Conservation (phyloP, 495 filamentous ascomycete species). For the Penicillium macrosclerotiorum region DNA sequence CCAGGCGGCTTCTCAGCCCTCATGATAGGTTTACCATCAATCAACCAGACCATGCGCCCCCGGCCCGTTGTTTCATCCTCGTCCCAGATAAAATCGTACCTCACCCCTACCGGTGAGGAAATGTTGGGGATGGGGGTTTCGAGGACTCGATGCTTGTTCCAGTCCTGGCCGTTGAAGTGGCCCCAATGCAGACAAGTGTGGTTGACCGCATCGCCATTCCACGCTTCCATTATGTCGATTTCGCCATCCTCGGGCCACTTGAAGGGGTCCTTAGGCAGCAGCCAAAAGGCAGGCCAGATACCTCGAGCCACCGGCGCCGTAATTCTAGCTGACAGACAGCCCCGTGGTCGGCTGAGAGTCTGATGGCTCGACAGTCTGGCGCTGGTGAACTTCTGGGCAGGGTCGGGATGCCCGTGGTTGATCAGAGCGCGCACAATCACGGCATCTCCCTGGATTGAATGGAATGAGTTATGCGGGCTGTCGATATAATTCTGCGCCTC, state of each 20-base stretch:
- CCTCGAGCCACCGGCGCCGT: slow-evolving; percentile 24
- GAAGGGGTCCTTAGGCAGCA: slow-evolving; percentile 34
- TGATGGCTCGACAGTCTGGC: slow-evolving; percentile 27
- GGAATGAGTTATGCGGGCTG: slow-evolving; percentile 28
- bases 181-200: slow-evolving; percentile 31
- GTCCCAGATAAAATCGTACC: slow-evolving; percentile 30
- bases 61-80: slow-evolving; percentile 24
- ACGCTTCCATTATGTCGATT: slow-evolving; percentile 29
- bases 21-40: slow-evolving; percentile 27
- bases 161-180: slow-evolving; percentile 27
- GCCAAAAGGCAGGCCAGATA: slow-evolving; percentile 33
- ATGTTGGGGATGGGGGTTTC: slow-evolving; percentile 27
- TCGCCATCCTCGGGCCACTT: slow-evolving; percentile 32
- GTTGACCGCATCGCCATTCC: slow-evolving; percentile 30
- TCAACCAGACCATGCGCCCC: slow-evolving; percentile 27
- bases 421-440: slow-evolving; percentile 28
- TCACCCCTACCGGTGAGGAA: slow-evolving; percentile 22
- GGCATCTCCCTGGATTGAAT: slow-evolving; percentile 27
- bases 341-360: slow-evolving; percentile 23
- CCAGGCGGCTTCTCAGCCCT: slow-evolving; percentile 28
- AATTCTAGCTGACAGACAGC: slow-evolving; percentile 30
- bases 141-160: slow-evolving; percentile 31
- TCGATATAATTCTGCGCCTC: slow-evolving; percentile 29
- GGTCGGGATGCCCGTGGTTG: slow-evolving; percentile 25
- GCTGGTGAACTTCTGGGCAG: slow-evolving; percentile 26